Evolutionary conservation across 2,329 filamentous ascomycete genomes (phyloP), one percentile per base, ranked within the genome.

Genomic region (Aspergillus sergii): DNA sequence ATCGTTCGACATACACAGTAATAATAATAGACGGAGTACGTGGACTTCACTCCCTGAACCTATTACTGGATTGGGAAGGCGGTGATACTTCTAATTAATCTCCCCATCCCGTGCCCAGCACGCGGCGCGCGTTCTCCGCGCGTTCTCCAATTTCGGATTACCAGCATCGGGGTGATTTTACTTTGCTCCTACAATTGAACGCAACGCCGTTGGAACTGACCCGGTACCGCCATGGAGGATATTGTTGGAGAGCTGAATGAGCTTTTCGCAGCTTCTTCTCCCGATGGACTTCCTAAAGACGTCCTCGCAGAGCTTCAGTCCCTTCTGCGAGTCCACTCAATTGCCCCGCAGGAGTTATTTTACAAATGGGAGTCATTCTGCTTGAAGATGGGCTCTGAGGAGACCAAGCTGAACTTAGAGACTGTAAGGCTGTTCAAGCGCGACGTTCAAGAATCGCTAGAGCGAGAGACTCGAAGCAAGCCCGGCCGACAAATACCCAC

Each of bases 361-460:
- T 97, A 93, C 87, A 98, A 98, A 84, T 99, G 95, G 95, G 95
- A 99, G 78, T 94, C 93, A 0, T 98, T 97, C 83, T 94, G 91
- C 78, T 90, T 99, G 76, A 96, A 94, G 79, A 93, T 98, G 89
- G 92, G 94, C 28, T 82, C 88, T 55, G 92, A 96, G 61, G 91
- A 93, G 62, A 89, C 89, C 65, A 89, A 85, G 64, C 80, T 92
- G 65, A 87, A 90, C 55, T 83, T 96, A 48, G 86, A 90, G 43
- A 90, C 86, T 0, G 86, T 92, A 53, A 86, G 90, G 50, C 87
- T 88, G 60, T 91, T 99, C 75, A 97, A 97, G 78, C 91, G 93
- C 74, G 90, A 92, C 72, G 85, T 97, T 9, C 93, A 94, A 73
- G 93, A 97, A 72, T 85, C 87, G 43, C 81, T 98, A 58, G 94